Base-by-base conservation (phyloP, 2,329 filamentous ascomycete species). In the Diaporthe vaccinii region DNA sequence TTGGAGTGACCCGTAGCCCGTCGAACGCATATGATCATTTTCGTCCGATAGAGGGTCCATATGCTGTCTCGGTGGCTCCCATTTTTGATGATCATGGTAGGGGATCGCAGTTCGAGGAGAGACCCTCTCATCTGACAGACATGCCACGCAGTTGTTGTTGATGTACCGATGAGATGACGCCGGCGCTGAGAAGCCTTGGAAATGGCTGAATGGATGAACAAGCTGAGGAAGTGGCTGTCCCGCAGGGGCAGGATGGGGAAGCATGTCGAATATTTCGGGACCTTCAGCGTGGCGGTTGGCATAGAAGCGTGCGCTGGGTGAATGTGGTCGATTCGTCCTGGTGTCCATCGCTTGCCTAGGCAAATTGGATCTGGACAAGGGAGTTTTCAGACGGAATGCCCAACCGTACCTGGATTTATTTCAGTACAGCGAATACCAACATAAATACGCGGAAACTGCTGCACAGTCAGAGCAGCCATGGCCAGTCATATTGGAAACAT, bases 281-380 rank as follows among this genome's bases (percentile, higher is more conserved):
- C 28, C 34, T 17, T 46, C 28, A 10, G 57, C 55, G 17, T 65
- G 58, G 31, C 58, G 65, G 4, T 55, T 51, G 53, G 61, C 55
- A 53, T 76, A 77, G 41, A 77, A 76, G 22, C 58, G 76, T 17
- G 58, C 74, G 57, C 76, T 77, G 28, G 74, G 76, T 15, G 76
- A 77, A 5, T 15, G 41, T 51, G 61, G 25, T 22, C 5, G 59
- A 46, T 61, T 53, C 68, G 69, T 76, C 20, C 17, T 58, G 31
- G 12, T 14, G 34, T 51, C 53, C 41, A 65, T 22, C 17, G 9
- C 34, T 36, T 17, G 6, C 31, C 46, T 3, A 8, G 17, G 25
- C n/a, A 17, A 53, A 46, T 44, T 10, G 36, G 17, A 67, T 9
- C 3, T 53, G 28, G 55, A 44, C 28, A 28, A 17, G 15, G 3